Evolutionary conservation across 768 basidiomycete species (phyloP).

Genomic region (Hericium rajendrae): DNA sequence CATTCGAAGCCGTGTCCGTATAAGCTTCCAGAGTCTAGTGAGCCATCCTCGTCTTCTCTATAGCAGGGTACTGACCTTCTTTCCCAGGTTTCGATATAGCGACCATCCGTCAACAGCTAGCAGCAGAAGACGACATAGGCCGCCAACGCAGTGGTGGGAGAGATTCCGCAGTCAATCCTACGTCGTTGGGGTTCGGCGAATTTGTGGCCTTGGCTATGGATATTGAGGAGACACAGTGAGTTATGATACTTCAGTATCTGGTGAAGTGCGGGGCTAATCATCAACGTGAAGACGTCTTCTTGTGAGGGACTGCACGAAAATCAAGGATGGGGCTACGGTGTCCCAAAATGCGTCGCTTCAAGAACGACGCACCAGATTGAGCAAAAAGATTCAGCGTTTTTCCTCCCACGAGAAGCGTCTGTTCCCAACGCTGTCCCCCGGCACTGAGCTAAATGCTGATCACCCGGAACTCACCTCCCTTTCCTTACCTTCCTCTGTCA

Average conservation of each 20-base stretch:
- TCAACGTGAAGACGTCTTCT: neutral
- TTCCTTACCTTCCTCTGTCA: constrained; percentile 2
- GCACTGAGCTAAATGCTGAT: neutral
- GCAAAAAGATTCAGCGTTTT: neutral
- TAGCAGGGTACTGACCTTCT: neutral
- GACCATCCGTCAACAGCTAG: neutral
- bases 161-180: neutral
- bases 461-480: constrained; percentile 1
- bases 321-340: neutral
- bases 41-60: neutral
- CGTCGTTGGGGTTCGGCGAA: neutral
- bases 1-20: constrained; percentile 2
- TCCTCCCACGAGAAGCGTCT: neutral
- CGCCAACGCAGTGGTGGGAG: neutral
- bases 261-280: neutral
- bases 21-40: neutral
- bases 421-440: neutral
- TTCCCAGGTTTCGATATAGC: neutral
- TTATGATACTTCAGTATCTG: neutral
- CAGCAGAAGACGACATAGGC: neutral
- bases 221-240: neutral
- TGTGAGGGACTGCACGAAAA: neutral
- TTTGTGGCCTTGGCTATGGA: neutral
- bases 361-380: neutral
- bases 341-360: neutral